phyloP scores from a whole-genome alignment of 352 stramenopile genomes.

The Detonula confervacea region DNA sequence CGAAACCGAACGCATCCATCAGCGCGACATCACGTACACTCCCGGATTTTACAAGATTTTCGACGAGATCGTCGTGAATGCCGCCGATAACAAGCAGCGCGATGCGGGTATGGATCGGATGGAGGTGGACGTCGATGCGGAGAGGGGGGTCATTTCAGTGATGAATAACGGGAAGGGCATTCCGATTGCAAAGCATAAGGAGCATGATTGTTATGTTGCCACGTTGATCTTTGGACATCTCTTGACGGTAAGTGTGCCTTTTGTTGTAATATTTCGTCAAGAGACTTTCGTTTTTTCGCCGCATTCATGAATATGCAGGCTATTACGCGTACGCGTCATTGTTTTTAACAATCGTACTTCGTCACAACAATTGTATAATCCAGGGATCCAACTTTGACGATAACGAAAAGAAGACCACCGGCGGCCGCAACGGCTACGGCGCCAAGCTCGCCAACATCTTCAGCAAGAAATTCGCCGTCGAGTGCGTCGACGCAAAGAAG shows the following conservation, averaged over 20 bases:
- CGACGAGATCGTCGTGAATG: slow-evolving; percentile 99
- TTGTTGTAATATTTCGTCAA: no score
- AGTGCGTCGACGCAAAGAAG: slow-evolving; percentile 93
- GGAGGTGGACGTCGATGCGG: slow-evolving; percentile 93
- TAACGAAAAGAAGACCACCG: slow-evolving; percentile 95
- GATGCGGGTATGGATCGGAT: slow-evolving; percentile 97
- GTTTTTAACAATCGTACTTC: slow-evolving; percentile 96
- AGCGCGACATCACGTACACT: slow-evolving; percentile 91
- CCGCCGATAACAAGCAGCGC: slow-evolving; percentile 99
- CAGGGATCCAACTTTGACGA: slow-evolving; percentile 99
- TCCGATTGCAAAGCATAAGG: slow-evolving; percentile 95
- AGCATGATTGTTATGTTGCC: slow-evolving; percentile 95
- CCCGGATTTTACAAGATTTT: slow-evolving; percentile 98
- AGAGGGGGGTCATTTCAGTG: slow-evolving; percentile 94
- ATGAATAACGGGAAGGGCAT: slow-evolving; percentile 96
- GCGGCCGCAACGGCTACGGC: slow-evolving; percentile 95
- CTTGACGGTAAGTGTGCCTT: slow-evolving; percentile 90
- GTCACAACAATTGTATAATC: no score
- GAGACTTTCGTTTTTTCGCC: no score
- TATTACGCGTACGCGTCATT: no score
- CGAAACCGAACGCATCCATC: slow-evolving; percentile 90
- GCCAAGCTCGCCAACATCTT: slow-evolving; percentile 99
- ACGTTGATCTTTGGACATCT: slow-evolving; percentile 99
- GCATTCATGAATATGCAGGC: no score
- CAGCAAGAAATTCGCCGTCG: slow-evolving; percentile 97